Base-by-base conservation (phyloP, 2,329 filamentous ascomycete genomes). In the Paracamarosporium sp. region DNA sequence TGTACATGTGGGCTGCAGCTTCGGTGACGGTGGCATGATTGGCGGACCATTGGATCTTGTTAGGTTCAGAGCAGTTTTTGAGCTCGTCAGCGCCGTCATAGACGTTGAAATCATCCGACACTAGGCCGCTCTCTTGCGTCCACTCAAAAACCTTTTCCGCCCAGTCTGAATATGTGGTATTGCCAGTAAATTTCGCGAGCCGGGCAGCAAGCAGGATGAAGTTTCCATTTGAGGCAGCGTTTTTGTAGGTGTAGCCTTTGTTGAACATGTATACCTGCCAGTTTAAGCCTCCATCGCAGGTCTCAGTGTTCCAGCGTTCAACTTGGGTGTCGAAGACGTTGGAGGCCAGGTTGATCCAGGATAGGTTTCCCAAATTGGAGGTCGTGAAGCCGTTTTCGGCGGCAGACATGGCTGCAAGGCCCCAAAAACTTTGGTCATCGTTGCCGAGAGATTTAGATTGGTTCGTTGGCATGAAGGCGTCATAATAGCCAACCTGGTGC, bases 241-340 rank as follows among this genome's bases (percentile, higher is more conserved):
- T 92, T 76, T 92, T 94, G 82, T 95, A 94, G 65, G 86, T 82
- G 70, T 92, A 88, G 12, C 91, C 91, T 58, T 86, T 87, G 70
- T 95, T 93, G 66, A 84, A 86, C 1, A 82, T 75, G 71, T 88
- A 93, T 63, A 96, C 92, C 77, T 95, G 91, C 90, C 90, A 93
- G 28, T 61, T 59, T 25, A 74, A 79, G 7, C 91, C 92, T 51
- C 91, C 92, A 28, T 81, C 82, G 68, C 92, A 95, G 35, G 78
- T 75, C 0, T 80, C 76, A 0, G 77, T 80, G 71, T 93, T 86
- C 90, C 91, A 94, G 36, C 91, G 85, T 24, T 69, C 70, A 4
- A 80, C 82, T 70, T 92, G 88, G 15, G 82, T 82, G 69, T 92
- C 87, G 81, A 91, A 94, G n/a, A 91, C 86, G 59, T 89, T 90